phyloP scores from a whole-genome alignment of 169 alveolate species.

The Plasmodium coatneyi region DNA sequence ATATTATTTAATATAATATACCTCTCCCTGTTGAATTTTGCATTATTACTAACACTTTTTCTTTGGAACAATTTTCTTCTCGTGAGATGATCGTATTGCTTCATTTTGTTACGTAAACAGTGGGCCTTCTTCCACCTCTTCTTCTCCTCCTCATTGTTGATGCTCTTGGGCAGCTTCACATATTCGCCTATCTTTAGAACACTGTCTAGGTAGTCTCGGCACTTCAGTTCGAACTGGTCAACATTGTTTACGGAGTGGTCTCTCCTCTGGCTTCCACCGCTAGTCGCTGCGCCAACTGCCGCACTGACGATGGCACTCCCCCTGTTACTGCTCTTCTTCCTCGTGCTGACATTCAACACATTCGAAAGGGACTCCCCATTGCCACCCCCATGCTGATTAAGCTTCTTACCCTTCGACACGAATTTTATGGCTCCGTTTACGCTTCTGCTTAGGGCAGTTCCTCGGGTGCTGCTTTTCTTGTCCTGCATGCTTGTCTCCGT shows the following conservation, averaged over 20 bases:
- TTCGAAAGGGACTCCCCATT: not conserved
- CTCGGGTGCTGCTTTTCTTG: not conserved
- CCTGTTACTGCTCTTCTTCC: not conserved
- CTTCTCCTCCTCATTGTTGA: slow-evolving; percentile 55
- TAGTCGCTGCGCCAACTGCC: not conserved
- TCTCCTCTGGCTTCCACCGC: not conserved
- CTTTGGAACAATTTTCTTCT: slow-evolving; percentile 38
- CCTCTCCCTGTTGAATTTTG: slow-evolving; percentile 66
- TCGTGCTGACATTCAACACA: not conserved
- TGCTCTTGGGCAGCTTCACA: slow-evolving; percentile 36
- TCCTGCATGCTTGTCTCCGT: not conserved
- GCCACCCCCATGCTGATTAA: not conserved
- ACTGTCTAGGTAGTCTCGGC: slow-evolving; percentile 23
- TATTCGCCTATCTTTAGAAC: slow-evolving; percentile 34
- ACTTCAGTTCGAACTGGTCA: not conserved
- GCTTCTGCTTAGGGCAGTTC: not conserved
- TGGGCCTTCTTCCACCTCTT: slow-evolving; percentile 66
- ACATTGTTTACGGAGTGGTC: not conserved
- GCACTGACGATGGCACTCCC: not conserved
- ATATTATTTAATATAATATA: slow-evolving; percentile 47
- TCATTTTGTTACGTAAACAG: slow-evolving; percentile 52
- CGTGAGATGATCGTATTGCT: slow-evolving; percentile 61
- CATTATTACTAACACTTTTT: slow-evolving; percentile 29
- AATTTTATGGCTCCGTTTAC: slow-evolving; percentile 28
- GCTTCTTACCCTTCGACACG: slow-evolving; percentile 12